These are phyloP conservation scores for Oryza punctata DNA, from an alignment of 176 grass and related monocot genomes.

Conservation along the genomic window DNA sequence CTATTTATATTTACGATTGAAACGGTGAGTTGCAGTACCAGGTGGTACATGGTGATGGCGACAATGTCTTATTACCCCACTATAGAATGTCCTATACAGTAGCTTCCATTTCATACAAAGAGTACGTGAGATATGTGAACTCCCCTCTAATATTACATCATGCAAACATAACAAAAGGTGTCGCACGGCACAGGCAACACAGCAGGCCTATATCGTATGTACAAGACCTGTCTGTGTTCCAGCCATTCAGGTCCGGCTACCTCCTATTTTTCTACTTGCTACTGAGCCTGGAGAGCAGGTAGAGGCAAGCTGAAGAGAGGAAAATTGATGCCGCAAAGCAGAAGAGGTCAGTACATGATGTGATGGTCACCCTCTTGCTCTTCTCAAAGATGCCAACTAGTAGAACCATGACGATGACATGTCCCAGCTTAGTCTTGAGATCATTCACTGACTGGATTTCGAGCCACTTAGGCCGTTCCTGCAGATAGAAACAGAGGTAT, in stretches of 20 bases:
- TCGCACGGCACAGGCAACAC: background rate
- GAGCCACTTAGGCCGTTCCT: constrained; percentile 88
- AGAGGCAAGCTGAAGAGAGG: constrained; percentile 81
- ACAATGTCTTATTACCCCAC: background rate
- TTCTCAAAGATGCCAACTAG: constrained; percentile 92
- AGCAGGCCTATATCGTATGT: constrained; percentile 25
- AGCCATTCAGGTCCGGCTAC: constrained; percentile 43
- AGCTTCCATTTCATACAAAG: constrained; percentile 11
- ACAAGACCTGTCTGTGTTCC: constrained; percentile 10
- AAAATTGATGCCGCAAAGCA: constrained; percentile 80
- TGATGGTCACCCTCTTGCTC: constrained; percentile 71
- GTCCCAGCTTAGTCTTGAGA: constrained; percentile 91
- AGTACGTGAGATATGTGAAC: background rate
- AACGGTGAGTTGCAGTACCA: constrained; percentile 26
- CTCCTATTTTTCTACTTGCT: constrained; percentile 36
- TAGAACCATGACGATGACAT: constrained; percentile 88
- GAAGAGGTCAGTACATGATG: constrained; percentile 61
- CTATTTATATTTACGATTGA: constrained; percentile 9
- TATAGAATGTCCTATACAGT: background rate
- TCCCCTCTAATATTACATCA: background rate
- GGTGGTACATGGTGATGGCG: constrained; percentile 3
- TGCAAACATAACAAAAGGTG: constrained; percentile 1
- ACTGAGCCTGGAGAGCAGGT: constrained; percentile 79
- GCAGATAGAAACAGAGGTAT: constrained; percentile 13
- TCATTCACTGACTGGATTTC: constrained; percentile 76